Evolutionary conservation across 2,329 filamentous ascomycete species (phyloP), one percentile per base, ranked within the genome.

Genomic region (Fusarium abutilonis): DNA sequence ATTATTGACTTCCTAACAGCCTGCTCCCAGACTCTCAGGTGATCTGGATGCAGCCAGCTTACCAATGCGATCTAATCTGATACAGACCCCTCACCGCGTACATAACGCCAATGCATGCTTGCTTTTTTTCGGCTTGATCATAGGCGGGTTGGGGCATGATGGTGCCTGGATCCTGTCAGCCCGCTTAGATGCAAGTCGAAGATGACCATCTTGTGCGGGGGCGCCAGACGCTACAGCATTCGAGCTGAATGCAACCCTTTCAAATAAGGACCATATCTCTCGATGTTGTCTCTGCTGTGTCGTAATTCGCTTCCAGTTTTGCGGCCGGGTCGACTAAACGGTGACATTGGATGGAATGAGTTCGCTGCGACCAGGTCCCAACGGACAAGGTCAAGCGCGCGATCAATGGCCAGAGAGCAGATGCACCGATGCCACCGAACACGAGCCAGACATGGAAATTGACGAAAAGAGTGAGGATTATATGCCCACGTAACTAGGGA

Each of bases 161-260:
- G 65, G 67, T 70, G 63, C 67, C 67, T 70, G 67, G 60, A 68
- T 70, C 56, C 67, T 47, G 52, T 19, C 56, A 65, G 52, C 49
- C 44, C 42, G 46, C 55, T 63, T 60, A 56, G 45, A 53, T 64
- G 36, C 45, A 66, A 42, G 52, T 70, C 43, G 49, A 68, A 56
- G 55, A 66, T 70, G 60, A 55, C 52, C 56, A 53, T 60, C 35
- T 60, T 45, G 61, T 66, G 65, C 53, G 57, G 65, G 62, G 56
- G 23, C 56, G 26, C 26, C 42, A 63, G 46, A 56, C 23, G 60
- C 45, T 61, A 49, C 56, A 54, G 44, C 10, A 13, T 34, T 56
- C 53, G 41, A 59, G 58, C 58, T 61, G 48, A 62, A 57, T 61
- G 54, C 59, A 69, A 66, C 68, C 65, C 53, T 68, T 53, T 56